Percentiles rank a stretch among this genome's conserved stretches.
These are phyloP conservation scores for Phoenix roebelenii DNA, from an alignment of 176 grass and related monocot genomes.

Conservation along the genomic window DNA sequence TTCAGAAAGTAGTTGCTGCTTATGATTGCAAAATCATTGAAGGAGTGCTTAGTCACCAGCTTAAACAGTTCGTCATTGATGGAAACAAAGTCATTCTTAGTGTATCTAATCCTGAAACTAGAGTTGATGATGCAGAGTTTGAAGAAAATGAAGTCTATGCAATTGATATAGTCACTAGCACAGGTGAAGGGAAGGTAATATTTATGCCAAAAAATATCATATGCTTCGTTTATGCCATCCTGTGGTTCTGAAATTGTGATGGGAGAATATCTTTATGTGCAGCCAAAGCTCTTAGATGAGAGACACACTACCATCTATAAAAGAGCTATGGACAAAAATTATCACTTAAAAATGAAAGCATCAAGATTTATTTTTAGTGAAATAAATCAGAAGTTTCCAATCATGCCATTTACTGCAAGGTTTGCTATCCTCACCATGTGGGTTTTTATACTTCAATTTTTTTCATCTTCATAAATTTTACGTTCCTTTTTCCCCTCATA, in stretches of 20 bases:
- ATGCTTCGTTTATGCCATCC: not conserved
- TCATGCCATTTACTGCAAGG: conserved; percentile 98
- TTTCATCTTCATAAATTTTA: not conserved
- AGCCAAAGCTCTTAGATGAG: conserved; percentile 96
- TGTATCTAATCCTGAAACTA: conserved; percentile 72
- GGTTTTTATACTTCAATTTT: not conserved
- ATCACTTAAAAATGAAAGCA: conserved; percentile 98
- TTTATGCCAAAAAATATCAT: not conserved
- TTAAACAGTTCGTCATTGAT: conserved; percentile 97
- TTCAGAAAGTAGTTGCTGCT: conserved; percentile 92
- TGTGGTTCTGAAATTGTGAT: conserved; percentile 1
- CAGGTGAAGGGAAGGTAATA: conserved; percentile 89
- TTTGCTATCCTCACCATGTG: conserved; percentile 11
- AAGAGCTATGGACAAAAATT: conserved; percentile 95
- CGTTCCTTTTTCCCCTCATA: conserved; percentile 14
- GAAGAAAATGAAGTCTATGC: conserved; percentile 99
- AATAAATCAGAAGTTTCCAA: conserved; percentile 94
- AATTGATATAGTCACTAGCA: conserved; percentile 90
- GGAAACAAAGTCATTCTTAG: conserved; percentile 92
- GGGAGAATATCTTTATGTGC: conserved; percentile 1
- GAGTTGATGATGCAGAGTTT: conserved; percentile 98
- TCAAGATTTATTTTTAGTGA: conserved; percentile 99
- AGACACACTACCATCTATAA: conserved; percentile 99
- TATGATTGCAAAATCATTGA: conserved; percentile 98
- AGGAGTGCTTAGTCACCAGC: conserved; percentile 95